phyloP scores from a whole-genome alignment of 2,329 filamentous ascomycete species.

The Exophiala calicioides region DNA sequence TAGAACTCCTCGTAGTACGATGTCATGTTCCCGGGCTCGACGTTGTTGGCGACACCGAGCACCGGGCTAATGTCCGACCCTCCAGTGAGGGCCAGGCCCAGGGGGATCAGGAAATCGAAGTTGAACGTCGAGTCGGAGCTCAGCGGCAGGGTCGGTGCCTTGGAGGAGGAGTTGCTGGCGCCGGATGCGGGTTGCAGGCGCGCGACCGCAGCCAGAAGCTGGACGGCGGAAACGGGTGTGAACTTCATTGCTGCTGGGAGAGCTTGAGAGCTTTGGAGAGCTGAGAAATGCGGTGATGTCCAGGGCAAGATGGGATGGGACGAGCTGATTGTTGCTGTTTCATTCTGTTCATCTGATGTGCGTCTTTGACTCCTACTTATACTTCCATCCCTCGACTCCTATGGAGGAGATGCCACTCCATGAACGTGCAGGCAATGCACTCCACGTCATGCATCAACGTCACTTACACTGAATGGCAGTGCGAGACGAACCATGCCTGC shows the following conservation, averaged over 20 bases:
- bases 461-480: not conserved
- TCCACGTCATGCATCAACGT: conserved; percentile 1
- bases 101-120: conserved; percentile 25
- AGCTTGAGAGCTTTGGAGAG: conserved; percentile 1
- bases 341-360: not conserved
- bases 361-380: not conserved
- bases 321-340: not conserved
- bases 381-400: not conserved
- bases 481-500: not conserved
- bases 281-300: not conserved
- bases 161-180: conserved; percentile 8
- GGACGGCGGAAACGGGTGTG: not conserved
- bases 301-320: not conserved
- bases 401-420: conserved; percentile 1
- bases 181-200: conserved; percentile 6
- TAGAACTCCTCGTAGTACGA: conserved; percentile 25
- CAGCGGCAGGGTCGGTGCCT: conserved; percentile 13
- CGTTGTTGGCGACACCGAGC: conserved; percentile 26
- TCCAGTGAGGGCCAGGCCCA: conserved; percentile 13
- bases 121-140: conserved; percentile 27
- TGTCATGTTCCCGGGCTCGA: conserved; percentile 25
- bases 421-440: conserved; percentile 1
- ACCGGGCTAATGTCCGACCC: conserved; percentile 26
- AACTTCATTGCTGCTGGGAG: conserved; percentile 1
- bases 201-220: conserved; percentile 14